These are phyloP conservation scores for Paramecium biaurelia DNA, from an alignment of 73 alveolate genomes.

Conservation along the genomic window DNA sequence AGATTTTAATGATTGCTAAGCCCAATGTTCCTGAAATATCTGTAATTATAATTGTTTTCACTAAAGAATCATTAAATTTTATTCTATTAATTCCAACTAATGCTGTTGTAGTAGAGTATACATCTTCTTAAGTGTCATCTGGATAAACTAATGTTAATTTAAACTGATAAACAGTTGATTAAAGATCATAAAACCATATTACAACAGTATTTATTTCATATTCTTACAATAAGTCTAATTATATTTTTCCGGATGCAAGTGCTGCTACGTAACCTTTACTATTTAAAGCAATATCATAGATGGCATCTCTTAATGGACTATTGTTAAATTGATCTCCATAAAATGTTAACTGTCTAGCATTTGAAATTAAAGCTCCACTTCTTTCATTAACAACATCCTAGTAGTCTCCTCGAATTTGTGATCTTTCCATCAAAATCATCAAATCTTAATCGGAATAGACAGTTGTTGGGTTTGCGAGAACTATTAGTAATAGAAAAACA, in stretches of 20 bases:
- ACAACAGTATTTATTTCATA: neutral
- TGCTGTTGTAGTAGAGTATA: neutral
- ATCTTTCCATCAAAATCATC: neutral
- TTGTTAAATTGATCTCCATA: neutral
- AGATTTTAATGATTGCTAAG: neutral
- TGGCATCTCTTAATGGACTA: constrained; percentile 2
- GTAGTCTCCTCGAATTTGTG: neutral
- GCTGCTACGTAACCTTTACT: neutral
- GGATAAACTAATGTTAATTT: neutral
- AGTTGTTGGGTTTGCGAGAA: neutral
- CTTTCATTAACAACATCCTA: neutral
- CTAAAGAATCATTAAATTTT: neutral
- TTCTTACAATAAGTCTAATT: neutral
- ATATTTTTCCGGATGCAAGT: neutral
- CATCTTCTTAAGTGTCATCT: neutral
- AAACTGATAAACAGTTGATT: neutral
- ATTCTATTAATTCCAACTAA: neutral
- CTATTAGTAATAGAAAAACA: neutral
- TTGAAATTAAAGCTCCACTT: neutral
- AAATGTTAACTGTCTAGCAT: neutral
- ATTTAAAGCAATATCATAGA: neutral
- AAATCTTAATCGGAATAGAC: neutral
- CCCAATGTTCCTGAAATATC: neutral
- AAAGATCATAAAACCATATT: neutral
- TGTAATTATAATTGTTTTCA: neutral